These are phyloP conservation scores for Fusarium sp. DNA, from an alignment of 2,329 filamentous ascomycete species.

Conservation along the genomic window DNA sequence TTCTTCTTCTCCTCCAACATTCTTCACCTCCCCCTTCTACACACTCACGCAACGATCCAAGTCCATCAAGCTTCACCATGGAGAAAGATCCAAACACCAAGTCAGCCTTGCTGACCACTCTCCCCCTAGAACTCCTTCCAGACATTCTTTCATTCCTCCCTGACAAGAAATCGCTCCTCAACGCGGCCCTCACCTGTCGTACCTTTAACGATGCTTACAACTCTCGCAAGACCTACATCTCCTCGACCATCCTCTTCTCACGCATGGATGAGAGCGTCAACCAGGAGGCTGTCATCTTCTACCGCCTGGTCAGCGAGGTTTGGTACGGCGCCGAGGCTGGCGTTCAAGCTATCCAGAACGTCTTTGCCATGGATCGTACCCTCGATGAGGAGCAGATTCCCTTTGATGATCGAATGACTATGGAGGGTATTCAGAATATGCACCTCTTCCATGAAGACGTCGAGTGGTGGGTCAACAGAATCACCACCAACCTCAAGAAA, in stretches of 20 bases:
- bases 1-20: not conserved
- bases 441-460: conserved; percentile 15
- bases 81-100: not conserved
- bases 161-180: not conserved
- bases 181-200: not conserved
- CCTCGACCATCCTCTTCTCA: conserved; percentile 14
- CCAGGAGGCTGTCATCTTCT: not conserved
- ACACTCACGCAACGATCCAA: not conserved
- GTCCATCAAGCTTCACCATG: conserved; percentile 3
- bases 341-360: not conserved
- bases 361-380: not conserved
- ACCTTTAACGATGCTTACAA: conserved; percentile 13
- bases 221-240: not conserved
- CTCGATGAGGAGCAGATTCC: not conserved
- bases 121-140: conserved; percentile 11
- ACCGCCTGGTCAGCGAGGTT: not conserved
- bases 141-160: conserved; percentile 12
- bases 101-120: not conserved
- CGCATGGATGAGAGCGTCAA: conserved; percentile 23
- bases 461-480: conserved; percentile 6
- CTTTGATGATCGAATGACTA: not conserved
- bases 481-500: not conserved
- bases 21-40: not conserved
- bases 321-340: conserved; percentile 14
- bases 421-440: not conserved